Evolutionary conservation across 225 moss, liverwort and hornwort species (phyloP), one percentile per base, ranked within the genome.

Genomic region (Climacium dendroides): DNA sequence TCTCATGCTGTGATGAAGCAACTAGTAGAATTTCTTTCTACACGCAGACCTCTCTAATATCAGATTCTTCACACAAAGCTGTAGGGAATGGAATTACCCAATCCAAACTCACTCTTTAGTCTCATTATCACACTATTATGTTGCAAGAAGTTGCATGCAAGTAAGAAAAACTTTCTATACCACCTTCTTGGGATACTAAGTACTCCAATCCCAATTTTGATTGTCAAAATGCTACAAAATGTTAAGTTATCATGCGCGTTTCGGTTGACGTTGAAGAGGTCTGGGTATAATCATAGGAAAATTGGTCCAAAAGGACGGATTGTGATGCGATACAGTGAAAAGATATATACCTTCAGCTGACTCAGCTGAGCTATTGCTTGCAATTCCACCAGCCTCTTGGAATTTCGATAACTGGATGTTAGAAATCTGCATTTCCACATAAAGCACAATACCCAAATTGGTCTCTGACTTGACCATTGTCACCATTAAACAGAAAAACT

Each of bases 341-440:
- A 34, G 45, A 73, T 59, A 24, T 35, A 28, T n/a, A 92, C 93
- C 92, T 85, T 88, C 35, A n/a, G 62, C 90, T 88, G 93, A 74
- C 65, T 86, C 89, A 79, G 93, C 93, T 41, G 92, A 65, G 92
- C 92, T 93, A 26, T 74, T 88, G 70, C 86, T 88, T 54, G 89
- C 73, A 57, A 87, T 79, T 75, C 93, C 93, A 66, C 91, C 93
- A 89, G 88, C 91, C 87, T 92, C 75, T 54, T 43, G 85, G 65
- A 92, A 92, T 82, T 87, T 88, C 32, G 84, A 87, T 81, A 90
- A 70, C 83, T 92, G 92, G 69, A 84, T 37, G 73, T 93, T 76
- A 67, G 90, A 91, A 59, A 92, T 52, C 93, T 93, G 88, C 80
- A 90, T 79, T 80, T 66, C 78, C 89, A 82, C 81, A 77, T n/a